Evolutionary conservation across 768 basidiomycete species (phyloP).

Genomic region (Boletus patriciae): DNA sequence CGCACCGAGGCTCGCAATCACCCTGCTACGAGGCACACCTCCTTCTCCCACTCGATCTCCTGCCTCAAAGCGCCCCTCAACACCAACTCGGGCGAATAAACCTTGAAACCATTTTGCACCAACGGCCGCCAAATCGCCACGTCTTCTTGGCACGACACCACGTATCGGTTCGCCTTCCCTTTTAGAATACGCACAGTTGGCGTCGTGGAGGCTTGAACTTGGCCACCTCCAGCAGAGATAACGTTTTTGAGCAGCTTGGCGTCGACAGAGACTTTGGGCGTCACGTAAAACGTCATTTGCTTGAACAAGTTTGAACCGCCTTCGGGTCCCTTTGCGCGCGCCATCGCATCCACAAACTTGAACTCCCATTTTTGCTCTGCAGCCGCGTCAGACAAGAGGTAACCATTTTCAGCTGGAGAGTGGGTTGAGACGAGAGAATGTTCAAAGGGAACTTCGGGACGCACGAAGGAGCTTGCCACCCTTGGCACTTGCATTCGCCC

Average conservation of each 20-base stretch:
- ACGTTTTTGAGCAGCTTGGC: slow-evolving; percentile 66
- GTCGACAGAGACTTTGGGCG: slow-evolving; percentile 60
- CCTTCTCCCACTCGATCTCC: slow-evolving; percentile 61
- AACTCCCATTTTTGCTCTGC: slow-evolving; percentile 70
- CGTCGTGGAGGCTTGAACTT: slow-evolving; percentile 50
- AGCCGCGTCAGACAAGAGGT: slow-evolving; percentile 55
- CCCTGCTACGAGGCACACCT: slow-evolving; percentile 21
- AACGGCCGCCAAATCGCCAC: slow-evolving; percentile 65
- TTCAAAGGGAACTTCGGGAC: slow-evolving; percentile 27
- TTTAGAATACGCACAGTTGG: slow-evolving; percentile 59
- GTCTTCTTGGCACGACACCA: slow-evolving; percentile 70
- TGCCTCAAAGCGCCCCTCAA: slow-evolving; percentile 65
- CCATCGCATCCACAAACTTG: slow-evolving; percentile 59
- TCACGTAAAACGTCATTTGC: slow-evolving; percentile 73
- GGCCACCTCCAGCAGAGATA: slow-evolving; percentile 67
- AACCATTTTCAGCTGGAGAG: slow-evolving; percentile 59
- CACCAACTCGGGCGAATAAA: slow-evolving; percentile 73
- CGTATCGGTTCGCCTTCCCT: slow-evolving; percentile 49
- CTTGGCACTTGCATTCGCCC: slow-evolving; percentile 63
- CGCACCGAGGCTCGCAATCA: background rate
- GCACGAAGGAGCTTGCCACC: slow-evolving; percentile 62
- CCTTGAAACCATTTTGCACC: slow-evolving; percentile 44
- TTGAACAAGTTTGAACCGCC: slow-evolving; percentile 55
- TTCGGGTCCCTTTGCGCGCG: slow-evolving; percentile 49
- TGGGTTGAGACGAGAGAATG: background rate